These are phyloP conservation scores for Helicocarpus griseus DNA, from an alignment of 2,329 filamentous ascomycete species.

Conservation along the genomic window DNA sequence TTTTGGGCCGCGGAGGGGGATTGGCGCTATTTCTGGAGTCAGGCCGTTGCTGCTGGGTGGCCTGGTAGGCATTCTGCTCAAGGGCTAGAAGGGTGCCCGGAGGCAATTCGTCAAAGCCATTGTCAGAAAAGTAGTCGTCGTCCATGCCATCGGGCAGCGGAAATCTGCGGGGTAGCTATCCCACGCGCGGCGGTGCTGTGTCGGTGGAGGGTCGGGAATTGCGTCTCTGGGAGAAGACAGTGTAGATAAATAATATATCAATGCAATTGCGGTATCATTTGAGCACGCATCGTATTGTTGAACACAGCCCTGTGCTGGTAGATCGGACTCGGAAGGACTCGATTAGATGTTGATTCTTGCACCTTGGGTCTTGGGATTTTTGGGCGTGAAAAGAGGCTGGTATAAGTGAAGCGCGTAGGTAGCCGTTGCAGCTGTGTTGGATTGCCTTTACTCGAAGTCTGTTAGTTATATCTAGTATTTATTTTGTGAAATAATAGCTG, in stretches of 20 bases:
- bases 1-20: constrained; percentile 4
- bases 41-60: constrained; percentile 29
- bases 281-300: not conserved
- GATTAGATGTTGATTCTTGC: too few species aligned
- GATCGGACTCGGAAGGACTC: too few species aligned
- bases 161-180: constrained; percentile 5
- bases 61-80: constrained; percentile 36
- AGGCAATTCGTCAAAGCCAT: constrained; percentile 36
- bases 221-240: not conserved
- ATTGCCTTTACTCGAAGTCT: too few species aligned
- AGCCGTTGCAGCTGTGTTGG: too few species aligned
- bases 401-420: too few species aligned
- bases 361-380: too few species aligned
- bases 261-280: not conserved
- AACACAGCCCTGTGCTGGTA: too few species aligned
- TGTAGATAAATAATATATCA: not conserved
- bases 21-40: constrained; percentile 5
- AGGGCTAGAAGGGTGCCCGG: constrained; percentile 34
- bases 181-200: not conserved
- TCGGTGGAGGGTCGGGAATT: not conserved
- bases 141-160: constrained; percentile 31
- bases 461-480: too few species aligned
- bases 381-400: too few species aligned
- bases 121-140: constrained; percentile 38
- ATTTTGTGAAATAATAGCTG: too few species aligned